These are phyloP conservation scores for Tricholoma sp. DNA, from an alignment of 768 basidiomycete species.

Conservation along the genomic window DNA sequence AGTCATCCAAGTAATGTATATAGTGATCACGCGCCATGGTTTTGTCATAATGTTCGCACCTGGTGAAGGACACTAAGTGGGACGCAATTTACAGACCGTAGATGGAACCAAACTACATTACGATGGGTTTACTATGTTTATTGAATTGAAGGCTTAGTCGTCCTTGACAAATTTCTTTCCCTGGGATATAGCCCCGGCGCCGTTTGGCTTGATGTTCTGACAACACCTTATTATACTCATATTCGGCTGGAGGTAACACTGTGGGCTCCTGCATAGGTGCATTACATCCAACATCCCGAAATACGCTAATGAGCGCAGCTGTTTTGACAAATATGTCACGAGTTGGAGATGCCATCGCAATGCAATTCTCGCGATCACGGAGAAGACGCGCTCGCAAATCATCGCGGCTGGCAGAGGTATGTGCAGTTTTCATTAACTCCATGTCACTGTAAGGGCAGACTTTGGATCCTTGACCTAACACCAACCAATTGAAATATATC, in stretches of 20 bases:
- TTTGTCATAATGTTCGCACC: no score
- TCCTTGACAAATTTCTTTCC: conserved; percentile 1
- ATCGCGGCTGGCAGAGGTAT: conserved; percentile 9
- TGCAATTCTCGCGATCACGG: not conserved
- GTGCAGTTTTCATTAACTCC: conserved; percentile 3
- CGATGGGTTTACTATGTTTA: not conserved
- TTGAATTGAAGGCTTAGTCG: not conserved
- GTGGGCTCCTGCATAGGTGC: no score
- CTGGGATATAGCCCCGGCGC: not conserved
- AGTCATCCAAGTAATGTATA: no score
- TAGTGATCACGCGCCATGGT: no score
- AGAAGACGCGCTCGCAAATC: no score
- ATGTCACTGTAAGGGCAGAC: conserved; percentile 11
- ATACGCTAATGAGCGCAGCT: no score
- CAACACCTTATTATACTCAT: no score
- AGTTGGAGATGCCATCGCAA: conserved; percentile 5
- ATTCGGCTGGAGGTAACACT: no score
- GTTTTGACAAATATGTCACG: conserved; percentile 8
- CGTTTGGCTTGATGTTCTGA: not conserved
- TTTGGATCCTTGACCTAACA: conserved; percentile 15
- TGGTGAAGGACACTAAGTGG: no score
- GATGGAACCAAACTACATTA: no score
- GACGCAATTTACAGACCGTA: no score
- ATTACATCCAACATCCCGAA: no score
- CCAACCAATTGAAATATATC: not conserved